Percentiles rank a stretch among this genome's conserved stretches.
Evolutionary conservation across 805 yeast genomes (phyloP).

Genomic region (Komagataella pastoris): DNA sequence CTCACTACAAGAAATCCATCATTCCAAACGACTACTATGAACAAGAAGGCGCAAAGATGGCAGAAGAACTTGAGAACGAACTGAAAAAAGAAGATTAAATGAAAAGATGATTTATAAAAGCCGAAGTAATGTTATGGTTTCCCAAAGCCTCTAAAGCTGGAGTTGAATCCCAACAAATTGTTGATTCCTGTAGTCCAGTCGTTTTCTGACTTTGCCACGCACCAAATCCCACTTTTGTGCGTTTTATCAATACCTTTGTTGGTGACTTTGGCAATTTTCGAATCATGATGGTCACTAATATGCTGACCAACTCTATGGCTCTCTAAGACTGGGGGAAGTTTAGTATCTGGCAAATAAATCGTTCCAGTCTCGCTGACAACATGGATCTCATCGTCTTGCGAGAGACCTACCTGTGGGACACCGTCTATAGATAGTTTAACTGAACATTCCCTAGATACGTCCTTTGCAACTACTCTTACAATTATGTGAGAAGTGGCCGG

Average conservation of each 20-base stretch:
- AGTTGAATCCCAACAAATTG: conserved; percentile 78
- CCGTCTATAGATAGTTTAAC: conserved; percentile 77
- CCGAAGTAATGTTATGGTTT: not conserved
- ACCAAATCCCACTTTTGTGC: conserved; percentile 58
- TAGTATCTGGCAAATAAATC: conserved; percentile 36
- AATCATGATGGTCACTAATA: not conserved
- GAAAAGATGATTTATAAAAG: conserved; percentile 3
- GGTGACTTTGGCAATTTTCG: conserved; percentile 1
- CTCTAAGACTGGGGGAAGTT: conserved; percentile 21
- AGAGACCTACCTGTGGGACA: conserved; percentile 52
- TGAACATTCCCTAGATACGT: conserved; percentile 18
- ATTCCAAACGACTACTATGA: conserved; percentile 11
- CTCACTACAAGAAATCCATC: conserved; percentile 9
- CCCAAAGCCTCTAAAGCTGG: conserved; percentile 47
- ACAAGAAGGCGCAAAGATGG: conserved; percentile 16
- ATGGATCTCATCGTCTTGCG: conserved; percentile 70
- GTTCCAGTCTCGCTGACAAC: conserved; percentile 55
- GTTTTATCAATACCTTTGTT: conserved; percentile 1
- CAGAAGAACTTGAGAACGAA: conserved; percentile 11
- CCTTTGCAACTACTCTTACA: conserved; percentile 40
- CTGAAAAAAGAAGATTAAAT: conserved; percentile 7
- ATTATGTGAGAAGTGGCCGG: conserved; percentile 69
- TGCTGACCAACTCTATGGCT: conserved; percentile 3
- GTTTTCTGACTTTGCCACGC: conserved; percentile 68
- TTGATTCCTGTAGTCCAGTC: conserved; percentile 92